Evolutionary conservation across 441 rosid genomes (phyloP).

Genomic region (Syzygium malaccense): DNA sequence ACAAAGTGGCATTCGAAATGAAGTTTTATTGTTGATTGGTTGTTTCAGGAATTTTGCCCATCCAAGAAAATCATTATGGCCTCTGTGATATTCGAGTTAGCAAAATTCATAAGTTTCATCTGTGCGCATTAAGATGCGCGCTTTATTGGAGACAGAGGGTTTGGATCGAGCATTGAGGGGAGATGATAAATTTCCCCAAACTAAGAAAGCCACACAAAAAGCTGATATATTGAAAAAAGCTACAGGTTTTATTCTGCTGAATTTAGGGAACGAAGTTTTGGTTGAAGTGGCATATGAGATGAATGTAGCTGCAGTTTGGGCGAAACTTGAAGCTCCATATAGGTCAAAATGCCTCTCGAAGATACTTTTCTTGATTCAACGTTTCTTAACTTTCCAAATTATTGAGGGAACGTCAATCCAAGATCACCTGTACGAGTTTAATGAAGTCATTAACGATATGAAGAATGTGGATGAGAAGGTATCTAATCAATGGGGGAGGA

Average conservation of each 20-base stretch:
- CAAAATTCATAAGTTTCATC: neutral
- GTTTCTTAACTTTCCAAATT: neutral
- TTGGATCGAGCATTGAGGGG: neutral
- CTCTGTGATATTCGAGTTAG: neutral
- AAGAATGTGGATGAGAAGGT: neutral
- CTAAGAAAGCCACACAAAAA: neutral
- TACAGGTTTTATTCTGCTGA: neutral
- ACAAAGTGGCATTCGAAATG: accelerated
- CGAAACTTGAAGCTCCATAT: neutral
- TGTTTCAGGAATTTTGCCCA: neutral
- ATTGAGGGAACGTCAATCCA: neutral
- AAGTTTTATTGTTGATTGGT: neutral
- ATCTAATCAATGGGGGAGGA: neutral
- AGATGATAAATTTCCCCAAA: neutral
- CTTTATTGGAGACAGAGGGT: neutral
- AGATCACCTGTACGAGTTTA: neutral
- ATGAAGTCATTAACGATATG: neutral
- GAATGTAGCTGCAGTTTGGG: neutral
- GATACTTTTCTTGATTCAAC: neutral
- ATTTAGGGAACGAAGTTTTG: neutral
- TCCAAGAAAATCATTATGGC: neutral
- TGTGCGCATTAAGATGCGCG: accelerated
- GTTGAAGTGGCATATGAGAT: neutral
- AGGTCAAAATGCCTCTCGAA: neutral
- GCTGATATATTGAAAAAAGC: neutral